Evolutionary conservation across 495 filamentous ascomycete species (phyloP).

Genomic region (Aspergillus sclerotiicarbonarius): DNA sequence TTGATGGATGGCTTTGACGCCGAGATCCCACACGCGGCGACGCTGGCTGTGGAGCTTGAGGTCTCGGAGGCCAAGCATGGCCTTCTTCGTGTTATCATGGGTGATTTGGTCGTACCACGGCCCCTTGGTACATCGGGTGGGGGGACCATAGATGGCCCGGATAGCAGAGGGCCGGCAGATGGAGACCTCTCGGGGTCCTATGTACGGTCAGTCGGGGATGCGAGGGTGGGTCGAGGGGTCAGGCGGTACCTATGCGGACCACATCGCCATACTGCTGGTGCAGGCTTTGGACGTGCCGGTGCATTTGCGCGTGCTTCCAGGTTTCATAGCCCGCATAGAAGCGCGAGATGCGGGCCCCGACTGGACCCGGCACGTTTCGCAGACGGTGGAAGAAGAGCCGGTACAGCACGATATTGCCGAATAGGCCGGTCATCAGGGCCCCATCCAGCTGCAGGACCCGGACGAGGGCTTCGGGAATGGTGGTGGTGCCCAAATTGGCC

Average conservation of each 20-base stretch:
- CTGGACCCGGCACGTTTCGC: neutral
- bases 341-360: neutral
- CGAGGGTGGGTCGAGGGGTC: neutral
- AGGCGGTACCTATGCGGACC: neutral
- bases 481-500: neutral
- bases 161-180: neutral
- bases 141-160: neutral
- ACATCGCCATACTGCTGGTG: neutral
- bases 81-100: neutral
- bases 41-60: neutral
- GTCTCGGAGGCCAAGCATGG: neutral
- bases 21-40: neutral
- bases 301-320: neutral
- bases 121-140: neutral
- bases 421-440: neutral
- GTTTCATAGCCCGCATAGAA: neutral
- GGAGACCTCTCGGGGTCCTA: neutral
- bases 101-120: neutral
- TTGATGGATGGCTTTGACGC: neutral
- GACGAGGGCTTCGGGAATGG: neutral
- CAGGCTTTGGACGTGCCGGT: neutral
- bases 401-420: neutral
- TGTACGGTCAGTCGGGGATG: neutral
- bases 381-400: neutral
- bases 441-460: neutral